phyloP scores from a whole-genome alignment of 768 basidiomycete genomes.

The Pulveroboletus sp. region DNA sequence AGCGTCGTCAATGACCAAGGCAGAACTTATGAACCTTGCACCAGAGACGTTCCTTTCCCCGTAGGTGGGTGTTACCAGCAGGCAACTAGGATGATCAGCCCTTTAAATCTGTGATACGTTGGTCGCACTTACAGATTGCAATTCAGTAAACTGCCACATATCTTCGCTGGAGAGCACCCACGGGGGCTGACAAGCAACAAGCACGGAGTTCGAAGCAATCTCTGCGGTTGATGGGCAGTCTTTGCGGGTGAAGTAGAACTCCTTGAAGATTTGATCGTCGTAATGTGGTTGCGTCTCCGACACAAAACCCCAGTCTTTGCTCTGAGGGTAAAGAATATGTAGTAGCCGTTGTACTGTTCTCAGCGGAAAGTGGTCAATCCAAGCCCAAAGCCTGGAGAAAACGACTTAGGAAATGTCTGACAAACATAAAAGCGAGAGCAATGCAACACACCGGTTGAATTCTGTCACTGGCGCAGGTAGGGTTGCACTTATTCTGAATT shows the following conservation, averaged over 20 bases:
- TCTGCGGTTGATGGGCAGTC: conserved; percentile 19
- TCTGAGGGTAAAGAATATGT: conserved; percentile 43
- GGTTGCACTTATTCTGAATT: conserved; percentile 24
- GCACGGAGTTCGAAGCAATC: conserved; percentile 35
- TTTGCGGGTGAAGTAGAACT: conserved; percentile 42
- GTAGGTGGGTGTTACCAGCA: conserved; percentile 37
- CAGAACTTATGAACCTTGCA: conserved; percentile 43
- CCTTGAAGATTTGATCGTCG: conserved; percentile 41
- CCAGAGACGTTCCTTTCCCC: conserved; percentile 54
- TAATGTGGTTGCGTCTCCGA: conserved; percentile 30
- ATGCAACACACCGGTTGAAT: conserved; percentile 25
- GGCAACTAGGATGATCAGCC: conserved; percentile 22
- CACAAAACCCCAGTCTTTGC: conserved; percentile 41
- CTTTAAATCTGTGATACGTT: not conserved
- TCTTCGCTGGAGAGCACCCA: conserved; percentile 55
- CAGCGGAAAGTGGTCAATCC: conserved; percentile 33
- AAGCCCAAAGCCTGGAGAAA: conserved; percentile 25
- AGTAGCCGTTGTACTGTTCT: conserved; percentile 35
- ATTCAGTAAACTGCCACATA: conserved; percentile 48
- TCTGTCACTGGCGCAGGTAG: conserved; percentile 31
- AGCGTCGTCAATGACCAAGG: conserved; percentile 4
- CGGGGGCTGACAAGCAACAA: conserved; percentile 58
- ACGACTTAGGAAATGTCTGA: not conserved
- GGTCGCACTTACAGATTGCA: conserved; percentile 26
- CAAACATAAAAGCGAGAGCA: not conserved